Evolutionary conservation across 805 yeast genomes (phyloP), one percentile per base, ranked within the genome.

Genomic region (Saccharomyces eubayanus): DNA sequence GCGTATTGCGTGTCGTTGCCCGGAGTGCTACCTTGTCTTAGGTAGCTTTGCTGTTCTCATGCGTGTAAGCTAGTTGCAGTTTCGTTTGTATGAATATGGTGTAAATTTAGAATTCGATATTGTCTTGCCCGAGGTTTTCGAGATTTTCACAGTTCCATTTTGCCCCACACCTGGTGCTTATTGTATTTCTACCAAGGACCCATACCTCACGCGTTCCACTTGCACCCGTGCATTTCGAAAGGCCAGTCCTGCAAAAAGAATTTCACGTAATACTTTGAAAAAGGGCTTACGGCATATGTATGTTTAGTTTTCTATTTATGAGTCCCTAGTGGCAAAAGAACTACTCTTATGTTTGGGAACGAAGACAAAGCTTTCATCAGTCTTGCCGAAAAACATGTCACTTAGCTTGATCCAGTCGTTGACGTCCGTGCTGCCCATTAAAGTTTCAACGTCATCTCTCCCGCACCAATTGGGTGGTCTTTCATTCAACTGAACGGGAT

Each of bases 341-440:
- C 87, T 94, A 72, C 96, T 88, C 77, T 94, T 94, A 69, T 94
- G 99, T 72, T 94, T 94, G 52, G 99, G 99, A 52, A 79, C 78
- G 66, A 90, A 94, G 51, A 79, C 81, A 72, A 94, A 94, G 46
- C 72, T 74, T 1, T 81, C 85, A 52, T 84, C 82, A 0, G 85
- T 87, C 54, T 89, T 89, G 21, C 99, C 99, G 59, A 92, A 77
- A 67, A 92, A 92, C 95, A 91, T 82, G 70, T 94, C 99, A 16
- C 96, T 81, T 60, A 94, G 81, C 72, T 91, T 94, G 68, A 94
- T 87, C 99, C 99, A 94, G 71, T 94, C 99, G 63, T 78, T 80
- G 72, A 84, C 89, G 72, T 92, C 95, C 3, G 82, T 74, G 47
- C 94, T 84, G 0, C 91, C 97, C 60, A 94, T 75, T 63, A 89